Percentiles rank a stretch among this genome's conserved stretches.
Conservation (phyloP, 129 eudicot species). For the Apium graveolens region DNA sequence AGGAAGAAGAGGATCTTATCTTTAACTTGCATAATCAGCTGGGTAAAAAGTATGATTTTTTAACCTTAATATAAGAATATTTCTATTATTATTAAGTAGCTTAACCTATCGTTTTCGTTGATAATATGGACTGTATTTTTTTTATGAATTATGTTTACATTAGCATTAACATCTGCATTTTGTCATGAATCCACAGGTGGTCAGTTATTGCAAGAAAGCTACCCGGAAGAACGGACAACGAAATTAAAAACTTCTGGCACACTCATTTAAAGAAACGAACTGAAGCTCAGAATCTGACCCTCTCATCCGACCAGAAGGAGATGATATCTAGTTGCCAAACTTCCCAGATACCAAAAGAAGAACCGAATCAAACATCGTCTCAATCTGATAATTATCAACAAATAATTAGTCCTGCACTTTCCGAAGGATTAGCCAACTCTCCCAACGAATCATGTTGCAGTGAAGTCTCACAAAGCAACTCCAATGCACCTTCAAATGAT, state of each 20-base stretch:
- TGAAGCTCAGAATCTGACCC: background rate
- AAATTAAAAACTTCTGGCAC: slow-evolving; percentile 23
- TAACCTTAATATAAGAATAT: background rate
- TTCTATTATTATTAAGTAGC: background rate
- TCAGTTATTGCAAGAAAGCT: slow-evolving; percentile 15
- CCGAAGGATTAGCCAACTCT: background rate
- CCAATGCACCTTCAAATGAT: slow-evolving; percentile 1
- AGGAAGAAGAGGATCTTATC: slow-evolving; percentile 27
- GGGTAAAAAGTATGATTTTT: slow-evolving; percentile 20
- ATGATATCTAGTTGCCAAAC: background rate
- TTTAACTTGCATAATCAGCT: slow-evolving; percentile 11
- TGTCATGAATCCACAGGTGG: slow-evolving; percentile 13
- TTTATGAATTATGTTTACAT: too few relatives aligned
- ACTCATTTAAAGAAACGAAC: slow-evolving; percentile 18
- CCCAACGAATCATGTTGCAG: background rate
- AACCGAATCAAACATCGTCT: background rate
- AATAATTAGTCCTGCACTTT: background rate
- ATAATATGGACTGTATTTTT: too few relatives aligned
- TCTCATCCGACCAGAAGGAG: background rate
- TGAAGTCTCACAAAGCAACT: background rate
- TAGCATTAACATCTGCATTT: background rate
- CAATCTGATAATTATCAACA: background rate
- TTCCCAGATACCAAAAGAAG: background rate
- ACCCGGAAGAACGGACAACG: slow-evolving; percentile 26
- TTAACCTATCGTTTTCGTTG: background rate